Evolutionary conservation across 2,329 filamentous ascomycete genomes (phyloP).

Genomic region (Alternaria sp.): DNA sequence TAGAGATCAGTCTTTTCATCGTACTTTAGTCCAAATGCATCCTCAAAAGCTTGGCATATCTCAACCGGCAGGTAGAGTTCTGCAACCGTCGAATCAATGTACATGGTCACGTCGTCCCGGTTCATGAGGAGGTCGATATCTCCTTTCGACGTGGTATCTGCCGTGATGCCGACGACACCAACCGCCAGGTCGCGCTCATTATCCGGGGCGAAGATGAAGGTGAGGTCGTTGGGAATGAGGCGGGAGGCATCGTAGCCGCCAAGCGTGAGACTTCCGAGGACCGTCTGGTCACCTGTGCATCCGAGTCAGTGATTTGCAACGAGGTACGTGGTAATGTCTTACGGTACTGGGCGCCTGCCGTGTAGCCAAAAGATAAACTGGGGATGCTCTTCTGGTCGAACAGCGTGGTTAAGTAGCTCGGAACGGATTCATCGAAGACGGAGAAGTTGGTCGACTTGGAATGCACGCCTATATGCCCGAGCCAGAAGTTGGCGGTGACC

Average conservation of each 20-base stretch:
- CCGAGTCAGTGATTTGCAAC: conserved; percentile 10
- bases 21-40: conserved; percentile 68
- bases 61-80: conserved; percentile 56
- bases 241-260: conserved; percentile 73
- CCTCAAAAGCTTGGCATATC: conserved; percentile 70
- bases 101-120: conserved; percentile 48
- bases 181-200: conserved; percentile 66
- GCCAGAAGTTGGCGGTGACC: conserved; percentile 51
- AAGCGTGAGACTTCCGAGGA: conserved; percentile 63
- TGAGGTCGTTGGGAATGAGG: conserved; percentile 65
- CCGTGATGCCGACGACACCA: conserved; percentile 55
- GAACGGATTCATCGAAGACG: conserved; percentile 61
- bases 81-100: conserved; percentile 58
- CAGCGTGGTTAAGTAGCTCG: conserved; percentile 60
- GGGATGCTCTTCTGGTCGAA: conserved; percentile 65
- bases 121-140: conserved; percentile 45
- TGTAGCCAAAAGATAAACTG: conserved; percentile 77
- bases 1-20: conserved; percentile 70
- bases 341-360: conserved; percentile 77
- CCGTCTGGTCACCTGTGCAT: conserved; percentile 39
- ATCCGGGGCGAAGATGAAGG: conserved; percentile 64
- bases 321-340: conserved; percentile 34
- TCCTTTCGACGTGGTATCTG: conserved; percentile 35
- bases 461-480: conserved; percentile 57
- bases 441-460: conserved; percentile 58